Conservation (phyloP, 179 eudicot genomes). For the Pouteria campechiana region DNA sequence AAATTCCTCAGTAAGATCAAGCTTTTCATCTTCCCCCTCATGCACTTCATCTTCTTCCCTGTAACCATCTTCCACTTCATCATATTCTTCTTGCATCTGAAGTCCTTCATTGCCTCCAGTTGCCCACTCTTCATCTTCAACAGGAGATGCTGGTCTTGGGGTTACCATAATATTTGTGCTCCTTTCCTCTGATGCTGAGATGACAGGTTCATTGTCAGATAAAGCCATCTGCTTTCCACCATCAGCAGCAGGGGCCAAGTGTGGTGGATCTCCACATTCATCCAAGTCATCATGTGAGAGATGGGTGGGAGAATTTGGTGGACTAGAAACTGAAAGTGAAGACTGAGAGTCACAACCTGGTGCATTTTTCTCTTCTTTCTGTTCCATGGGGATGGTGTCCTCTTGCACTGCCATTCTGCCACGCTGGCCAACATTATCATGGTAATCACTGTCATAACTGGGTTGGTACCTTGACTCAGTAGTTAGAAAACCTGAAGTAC, state of each 20-base stretch:
- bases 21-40: slow-evolving; percentile 51
- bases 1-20: slow-evolving; percentile 48
- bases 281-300: slow-evolving; percentile 89
- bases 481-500: slow-evolving; percentile 37
- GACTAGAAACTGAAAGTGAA: slow-evolving; percentile 87
- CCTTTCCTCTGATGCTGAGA: slow-evolving; percentile 17
- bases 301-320: slow-evolving; percentile 83
- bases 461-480: slow-evolving; percentile 25
- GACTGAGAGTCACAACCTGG: slow-evolving; percentile 82
- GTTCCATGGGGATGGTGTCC: slow-evolving; percentile 18
- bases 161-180: slow-evolving; percentile 12
- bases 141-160: slow-evolving; percentile 37
- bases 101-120: slow-evolving; percentile 45
- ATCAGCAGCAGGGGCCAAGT: slow-evolving; percentile 25
- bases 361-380: slow-evolving; percentile 23
- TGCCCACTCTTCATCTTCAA: slow-evolving; percentile 86
- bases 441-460: slow-evolving; percentile 30
- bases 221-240: slow-evolving; percentile 21
- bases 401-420: slow-evolving; percentile 26
- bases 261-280: slow-evolving; percentile 57
- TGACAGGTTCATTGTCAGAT: slow-evolving; percentile 28
- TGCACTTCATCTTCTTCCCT: slow-evolving; percentile 77
- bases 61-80: slow-evolving; percentile 75
- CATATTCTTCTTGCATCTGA: slow-evolving; percentile 84
- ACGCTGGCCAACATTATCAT: slow-evolving; percentile 24